phyloP scores from a whole-genome alignment of 2,329 filamentous ascomycete species.

The Talaromyces rugulosus region DNA sequence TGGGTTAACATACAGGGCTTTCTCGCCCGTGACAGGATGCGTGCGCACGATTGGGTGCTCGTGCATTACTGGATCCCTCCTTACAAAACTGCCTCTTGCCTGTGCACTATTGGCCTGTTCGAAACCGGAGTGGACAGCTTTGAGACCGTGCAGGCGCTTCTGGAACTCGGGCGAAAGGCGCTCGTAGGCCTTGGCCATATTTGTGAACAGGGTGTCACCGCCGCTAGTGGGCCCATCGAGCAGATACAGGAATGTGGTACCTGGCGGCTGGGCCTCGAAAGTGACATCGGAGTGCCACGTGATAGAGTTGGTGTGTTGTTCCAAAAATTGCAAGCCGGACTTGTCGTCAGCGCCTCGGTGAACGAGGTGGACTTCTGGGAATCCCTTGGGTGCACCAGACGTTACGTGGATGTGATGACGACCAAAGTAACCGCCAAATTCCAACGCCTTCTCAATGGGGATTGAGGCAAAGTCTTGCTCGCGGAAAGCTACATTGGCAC shows the following conservation, averaged over 20 bases:
- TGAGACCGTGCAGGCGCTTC: slow-evolving; percentile 73
- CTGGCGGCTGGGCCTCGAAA: slow-evolving; percentile 83
- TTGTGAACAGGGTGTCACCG: slow-evolving; percentile 79
- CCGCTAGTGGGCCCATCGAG: slow-evolving; percentile 77
- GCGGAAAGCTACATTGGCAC: slow-evolving; percentile 55
- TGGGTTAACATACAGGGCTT: slow-evolving; percentile 76
- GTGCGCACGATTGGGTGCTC: slow-evolving; percentile 76
- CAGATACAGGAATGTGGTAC: slow-evolving; percentile 83
- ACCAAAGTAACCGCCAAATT: slow-evolving; percentile 72
- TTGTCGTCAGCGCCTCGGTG: slow-evolving; percentile 66
- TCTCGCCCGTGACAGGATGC: slow-evolving; percentile 78
- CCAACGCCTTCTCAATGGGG: slow-evolving; percentile 64
- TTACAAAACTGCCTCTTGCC: slow-evolving; percentile 64
- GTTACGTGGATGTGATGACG: slow-evolving; percentile 79
- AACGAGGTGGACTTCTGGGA: slow-evolving; percentile 73
- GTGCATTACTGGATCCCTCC: slow-evolving; percentile 69
- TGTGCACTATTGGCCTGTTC: slow-evolving; percentile 72
- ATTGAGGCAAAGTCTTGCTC: slow-evolving; percentile 69
- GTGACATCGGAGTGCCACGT: slow-evolving; percentile 89
- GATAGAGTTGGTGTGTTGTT: slow-evolving; percentile 69
- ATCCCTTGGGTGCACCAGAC: slow-evolving; percentile 67
- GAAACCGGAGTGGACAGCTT: slow-evolving; percentile 73
- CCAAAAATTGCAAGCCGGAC: slow-evolving; percentile 58
- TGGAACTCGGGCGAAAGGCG: slow-evolving; percentile 75
- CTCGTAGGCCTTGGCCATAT: slow-evolving; percentile 75